These are phyloP conservation scores for Lichtheimia ramosa DNA, from an alignment of 371 early-diverging fungal species.

Conservation along the genomic window DNA sequence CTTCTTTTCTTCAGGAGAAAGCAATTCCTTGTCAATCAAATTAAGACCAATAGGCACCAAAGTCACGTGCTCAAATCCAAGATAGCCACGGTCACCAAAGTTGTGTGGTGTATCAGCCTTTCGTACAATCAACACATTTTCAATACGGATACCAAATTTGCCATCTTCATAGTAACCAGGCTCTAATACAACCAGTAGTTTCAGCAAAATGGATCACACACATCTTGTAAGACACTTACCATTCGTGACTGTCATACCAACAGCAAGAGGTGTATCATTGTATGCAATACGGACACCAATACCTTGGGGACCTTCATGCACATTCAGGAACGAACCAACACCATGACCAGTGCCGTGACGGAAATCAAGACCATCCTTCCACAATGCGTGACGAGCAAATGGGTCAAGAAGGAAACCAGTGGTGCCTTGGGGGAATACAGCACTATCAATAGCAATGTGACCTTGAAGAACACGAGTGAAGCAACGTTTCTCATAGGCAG, in stretches of 20 bases:
- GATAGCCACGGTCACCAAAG: constrained; percentile 78
- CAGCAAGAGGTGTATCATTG: constrained; percentile 72
- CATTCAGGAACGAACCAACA: constrained; percentile 98
- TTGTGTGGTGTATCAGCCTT: constrained; percentile 65
- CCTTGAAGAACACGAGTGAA: constrained; percentile 99
- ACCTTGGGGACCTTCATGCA: constrained; percentile 99
- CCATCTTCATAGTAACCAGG: constrained; percentile 99
- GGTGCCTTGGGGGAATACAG: constrained; percentile 88
- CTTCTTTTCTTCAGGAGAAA: constrained; percentile 71
- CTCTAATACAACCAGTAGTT: constrained; percentile 46
- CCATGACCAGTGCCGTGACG: constrained; percentile 99
- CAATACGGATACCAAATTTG: constrained; percentile 98
- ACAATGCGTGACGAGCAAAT: constrained; percentile 86
- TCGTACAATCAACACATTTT: constrained; percentile 82
- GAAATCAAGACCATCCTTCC: constrained; percentile 95
- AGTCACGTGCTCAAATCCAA: constrained; percentile 93
- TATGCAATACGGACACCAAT: constrained; percentile 79
- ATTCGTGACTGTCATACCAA: constrained; percentile 92
- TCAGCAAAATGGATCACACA: background rate
- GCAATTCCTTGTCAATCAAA: constrained; percentile 66
- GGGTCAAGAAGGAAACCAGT: constrained; percentile 87
- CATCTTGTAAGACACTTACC: constrained; percentile 24
- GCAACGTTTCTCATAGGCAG: constrained; percentile 84
- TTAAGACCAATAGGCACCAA: constrained; percentile 79
- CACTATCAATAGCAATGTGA: constrained; percentile 89